Base-by-base conservation (phyloP, 2,329 filamentous ascomycete genomes). In the Dactylellina drechsleri region DNA sequence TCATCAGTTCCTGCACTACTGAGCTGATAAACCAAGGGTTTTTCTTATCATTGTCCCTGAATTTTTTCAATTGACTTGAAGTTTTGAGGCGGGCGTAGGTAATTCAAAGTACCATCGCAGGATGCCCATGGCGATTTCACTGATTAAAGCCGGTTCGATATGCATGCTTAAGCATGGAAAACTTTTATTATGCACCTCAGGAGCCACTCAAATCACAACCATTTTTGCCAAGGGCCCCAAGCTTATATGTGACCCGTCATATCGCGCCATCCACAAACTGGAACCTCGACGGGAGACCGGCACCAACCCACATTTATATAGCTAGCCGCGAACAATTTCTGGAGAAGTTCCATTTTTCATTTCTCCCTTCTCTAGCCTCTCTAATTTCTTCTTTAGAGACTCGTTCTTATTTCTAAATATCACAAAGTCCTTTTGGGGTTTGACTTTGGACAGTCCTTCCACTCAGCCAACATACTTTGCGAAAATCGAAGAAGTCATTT, bases 281-380 rank as follows among this genome's bases (percentile, higher is more conserved):
- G 47, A 28, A 60, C 56, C 18, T 60, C 68, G 52, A 50, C 56
- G 61, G 60, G 54, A 60, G 52, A 60, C 12, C 60, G 56, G 60
- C 54, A 60, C 61, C 26, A 59, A 23, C 61, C 56, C 59, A 52
- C 62, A 74, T 74, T 74, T 74, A 74, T 74, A 74, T 74, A 74
- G 68, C 68, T 66, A 66, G 68, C 68, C 64, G 62, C 61, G 57
- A 13, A 40, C 28, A n/a, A 49, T 66, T 74, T 53, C 47, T 4
- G 57, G 59, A 36, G 18, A 70, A 36, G 47, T 73, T 8, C 26
- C 15, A 13, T 47, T 49, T n/a, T 47, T 66, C 7, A 28, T 28
- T 28, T 7, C 26, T 66, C 54, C 41, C 52, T 50, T 60, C 66
- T 62, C 66, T 45, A 57, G 56, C 47, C 45, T 59, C 47, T 47